Base-by-base conservation (phyloP, 2,329 filamentous ascomycete species). In the Graphilbum ipis-grandicollis region DNA sequence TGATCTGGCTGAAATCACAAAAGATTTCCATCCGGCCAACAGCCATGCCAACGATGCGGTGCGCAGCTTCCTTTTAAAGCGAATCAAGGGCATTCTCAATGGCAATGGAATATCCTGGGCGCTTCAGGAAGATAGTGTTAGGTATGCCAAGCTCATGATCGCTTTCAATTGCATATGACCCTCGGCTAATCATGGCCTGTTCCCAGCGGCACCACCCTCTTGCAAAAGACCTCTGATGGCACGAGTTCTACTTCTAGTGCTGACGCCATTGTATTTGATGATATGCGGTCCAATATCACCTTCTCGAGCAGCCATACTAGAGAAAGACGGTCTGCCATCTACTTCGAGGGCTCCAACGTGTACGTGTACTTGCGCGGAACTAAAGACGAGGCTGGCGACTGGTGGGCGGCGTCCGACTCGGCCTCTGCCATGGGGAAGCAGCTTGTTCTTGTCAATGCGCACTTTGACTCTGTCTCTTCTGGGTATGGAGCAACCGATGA, bases 401-500 rank as follows among this genome's bases (percentile, higher is more conserved):
- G 82, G 79, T 93, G 79, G 81, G 31, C 34, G 13, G 9, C 34
- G 2, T 30, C 40, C 4, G 44, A 41, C 9, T 8, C 46, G 49
- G 26, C 55, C 28, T 32, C 51, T 46, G 56, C 58, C 39, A 60
- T 60, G 43, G 56, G 59, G 42, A 71, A 72, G 42, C 79, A 81
- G 15, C 83, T 85, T 23, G 84, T 93, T 15, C 66, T 98, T 32
- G 80, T 96, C 46, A 96, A 94, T 53, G 86, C 88, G 15, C 90
- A 96, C 52, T 93, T 90, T 51, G 90, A 93, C 57, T 71, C 68
- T 40, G 90, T 96, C 6, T 82, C 85, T 13, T 93, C 85, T 3
- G 86, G 84, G 1, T 93, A 76, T 47, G 90, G 90, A 34, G 86
- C 90, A 14, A 96, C 90, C 3, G 90, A 98, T 50, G 83, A 94